Conservation (phyloP, 768 basidiomycete genomes). For the Galerina sulciceps region DNA sequence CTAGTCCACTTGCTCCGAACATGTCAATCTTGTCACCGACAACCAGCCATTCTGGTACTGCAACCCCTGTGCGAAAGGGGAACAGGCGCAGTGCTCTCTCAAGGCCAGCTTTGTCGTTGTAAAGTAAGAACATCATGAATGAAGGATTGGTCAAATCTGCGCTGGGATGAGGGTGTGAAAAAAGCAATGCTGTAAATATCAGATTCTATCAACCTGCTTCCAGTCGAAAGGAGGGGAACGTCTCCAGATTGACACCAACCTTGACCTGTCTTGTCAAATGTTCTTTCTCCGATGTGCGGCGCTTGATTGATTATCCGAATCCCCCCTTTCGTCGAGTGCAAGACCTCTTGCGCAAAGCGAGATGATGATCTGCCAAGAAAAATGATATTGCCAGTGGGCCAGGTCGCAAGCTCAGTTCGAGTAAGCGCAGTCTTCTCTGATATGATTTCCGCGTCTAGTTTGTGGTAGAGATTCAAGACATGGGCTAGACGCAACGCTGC, state of each 20-base stretch:
- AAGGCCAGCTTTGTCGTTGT: conserved; percentile 57
- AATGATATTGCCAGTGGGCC: conserved; percentile 56
- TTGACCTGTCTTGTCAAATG: conserved; percentile 30
- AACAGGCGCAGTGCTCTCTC: conserved; percentile 77
- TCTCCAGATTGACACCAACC: conserved; percentile 25
- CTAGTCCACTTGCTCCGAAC: conserved; percentile 72
- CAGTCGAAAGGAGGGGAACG: neutral
- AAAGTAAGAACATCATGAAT: conserved; percentile 60
- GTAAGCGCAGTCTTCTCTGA: conserved; percentile 40
- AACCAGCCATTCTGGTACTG: conserved; percentile 80
- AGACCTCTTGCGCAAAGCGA: conserved; percentile 32
- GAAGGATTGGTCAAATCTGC: conserved; percentile 20
- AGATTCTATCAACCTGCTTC: conserved; percentile 11
- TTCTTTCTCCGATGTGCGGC: conserved; percentile 29
- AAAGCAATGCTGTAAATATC: conserved; percentile 48
- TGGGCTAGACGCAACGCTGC: conserved; percentile 72
- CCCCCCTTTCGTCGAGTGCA: conserved; percentile 36
- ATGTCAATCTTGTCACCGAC: conserved; percentile 54
- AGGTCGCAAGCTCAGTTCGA: conserved; percentile 20
- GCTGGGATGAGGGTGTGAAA: conserved; percentile 69
- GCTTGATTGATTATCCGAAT: conserved; percentile 30
- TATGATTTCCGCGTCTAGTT: conserved; percentile 68
- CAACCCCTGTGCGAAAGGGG: conserved; percentile 82
- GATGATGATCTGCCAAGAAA: conserved; percentile 52
- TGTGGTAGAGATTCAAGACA: conserved; percentile 68